Evolutionary conservation across 305 asterid genomes (phyloP), one percentile per base, ranked within the genome.

Genomic region (Fraxinus nigra): DNA sequence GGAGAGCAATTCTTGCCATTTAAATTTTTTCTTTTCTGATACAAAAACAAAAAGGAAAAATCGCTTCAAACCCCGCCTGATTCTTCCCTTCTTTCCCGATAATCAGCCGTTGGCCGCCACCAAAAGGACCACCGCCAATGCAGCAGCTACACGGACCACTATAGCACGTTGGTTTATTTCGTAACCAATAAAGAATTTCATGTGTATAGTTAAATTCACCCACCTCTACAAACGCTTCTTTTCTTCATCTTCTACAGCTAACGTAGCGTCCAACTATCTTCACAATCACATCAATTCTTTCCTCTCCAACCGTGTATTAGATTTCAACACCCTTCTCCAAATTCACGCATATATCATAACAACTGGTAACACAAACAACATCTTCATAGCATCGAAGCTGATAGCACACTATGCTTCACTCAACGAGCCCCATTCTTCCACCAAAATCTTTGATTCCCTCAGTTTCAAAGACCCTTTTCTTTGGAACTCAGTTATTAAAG

Each of bases 401-500:
- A 90, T 94, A 35, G 90, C 94, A 46, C 87, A 86, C 24, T 94
- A 94, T 76, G 93, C 94, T 40, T 78, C 90, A 10, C 86, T 84
- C 40, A 86, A 87, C 56, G 88, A 84, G 78, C 89, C 91, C 78
- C 77, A 82, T 34, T 80, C 80, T 80, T 89, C 93, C 32, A 76
- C 85, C 77, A 90, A 89, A 87, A 84, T 93, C 22, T 94, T 94
- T 80, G 80, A 85, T 78, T 88, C 86, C 79, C 77, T 88, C 73
- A 3, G 18, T 83, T 86, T 74, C 37, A 87, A 77, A 65, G 97
- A 92, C 86, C 87, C 79, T 61, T 94, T 93, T 82, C 90, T 93
- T 1, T 94, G 97, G 97, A 92, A 93, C 79, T 88, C 95, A 67
- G 85, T 94, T 38, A 91, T 93, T 84, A 88, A 94, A 89, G 91